Conservation (phyloP, 305 asterid species). For the Fraxinus ornus region DNA sequence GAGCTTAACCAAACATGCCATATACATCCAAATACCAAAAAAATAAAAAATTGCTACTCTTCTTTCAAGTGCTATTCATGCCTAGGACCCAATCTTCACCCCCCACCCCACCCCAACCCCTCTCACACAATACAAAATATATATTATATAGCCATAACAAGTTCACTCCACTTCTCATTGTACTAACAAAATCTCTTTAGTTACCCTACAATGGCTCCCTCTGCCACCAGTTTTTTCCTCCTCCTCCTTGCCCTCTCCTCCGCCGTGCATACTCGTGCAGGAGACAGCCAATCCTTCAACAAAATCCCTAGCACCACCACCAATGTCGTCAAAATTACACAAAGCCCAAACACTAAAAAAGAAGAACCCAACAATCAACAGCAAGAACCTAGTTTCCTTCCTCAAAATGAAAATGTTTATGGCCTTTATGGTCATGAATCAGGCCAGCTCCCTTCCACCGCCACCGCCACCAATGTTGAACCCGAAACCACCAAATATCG, state of each 20-base stretch:
- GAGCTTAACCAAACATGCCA: neutral
- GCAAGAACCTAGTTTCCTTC: conserved; percentile 56
- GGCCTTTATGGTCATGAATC: conserved; percentile 83
- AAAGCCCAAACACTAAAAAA: neutral
- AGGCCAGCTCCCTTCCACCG: conserved; percentile 42
- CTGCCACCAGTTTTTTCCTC: conserved; percentile 37
- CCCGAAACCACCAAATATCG: conserved; percentile 36
- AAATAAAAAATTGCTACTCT: neutral
- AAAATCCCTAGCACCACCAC: conserved; percentile 49
- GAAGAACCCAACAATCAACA: neutral
- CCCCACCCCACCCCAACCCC: neutral
- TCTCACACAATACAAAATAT: conserved; percentile 31
- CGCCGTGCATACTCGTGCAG: conserved; percentile 45
- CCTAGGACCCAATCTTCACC: conserved; percentile 37
- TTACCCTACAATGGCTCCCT: conserved; percentile 48
- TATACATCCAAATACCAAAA: neutral
- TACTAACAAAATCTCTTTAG: neutral
- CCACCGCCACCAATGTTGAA: neutral
- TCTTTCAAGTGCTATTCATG: conserved; percentile 2
- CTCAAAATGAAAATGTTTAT: conserved; percentile 55
- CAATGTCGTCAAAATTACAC: conserved; percentile 18
- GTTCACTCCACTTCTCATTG: conserved; percentile 30
- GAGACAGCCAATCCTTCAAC: conserved; percentile 75
- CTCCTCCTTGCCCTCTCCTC: conserved; percentile 39
- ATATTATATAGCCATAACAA: conserved; percentile 22